Conservation (phyloP, 75 land plant species). For the Ceratopteris richardii region DNA sequence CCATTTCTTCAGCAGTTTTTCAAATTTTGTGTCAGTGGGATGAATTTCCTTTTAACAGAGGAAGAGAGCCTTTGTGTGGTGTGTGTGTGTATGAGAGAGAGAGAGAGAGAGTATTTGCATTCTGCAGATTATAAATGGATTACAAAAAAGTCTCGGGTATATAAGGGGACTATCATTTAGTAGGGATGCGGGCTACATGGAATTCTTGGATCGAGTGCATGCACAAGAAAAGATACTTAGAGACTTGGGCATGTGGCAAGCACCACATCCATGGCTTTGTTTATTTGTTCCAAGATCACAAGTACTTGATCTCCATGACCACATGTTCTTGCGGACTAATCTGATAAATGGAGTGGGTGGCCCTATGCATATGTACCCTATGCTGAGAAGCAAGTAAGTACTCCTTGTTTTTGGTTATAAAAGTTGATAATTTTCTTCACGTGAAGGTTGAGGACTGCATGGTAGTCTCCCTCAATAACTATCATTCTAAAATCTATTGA, state of each 20-base stretch:
- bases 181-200: slow-evolving; percentile 34
- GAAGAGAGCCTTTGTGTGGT: no score
- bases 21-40: no score
- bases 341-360: slow-evolving; percentile 25
- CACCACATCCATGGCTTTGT: slow-evolving; percentile 73
- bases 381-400: slow-evolving; percentile 49
- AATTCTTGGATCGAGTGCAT: slow-evolving; percentile 53
- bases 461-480: no score
- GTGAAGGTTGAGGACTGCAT: no score
- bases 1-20: no score
- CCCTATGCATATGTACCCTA: slow-evolving; percentile 54
- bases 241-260: slow-evolving; percentile 46
- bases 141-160: slow-evolving; percentile 21
- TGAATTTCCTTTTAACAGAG: no score
- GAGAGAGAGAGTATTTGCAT: background rate
- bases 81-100: no score
- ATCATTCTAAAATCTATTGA: no score
- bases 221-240: slow-evolving; percentile 41
- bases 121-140: slow-evolving; percentile 3
- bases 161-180: slow-evolving; percentile 17
- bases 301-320: slow-evolving; percentile 18
- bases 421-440: background rate
- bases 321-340: slow-evolving; percentile 18
- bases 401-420: no score
- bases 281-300: slow-evolving; percentile 44